These are phyloP conservation scores for Chaetomium olivaceum DNA, from an alignment of 2,329 filamentous ascomycete genomes.

Conservation along the genomic window DNA sequence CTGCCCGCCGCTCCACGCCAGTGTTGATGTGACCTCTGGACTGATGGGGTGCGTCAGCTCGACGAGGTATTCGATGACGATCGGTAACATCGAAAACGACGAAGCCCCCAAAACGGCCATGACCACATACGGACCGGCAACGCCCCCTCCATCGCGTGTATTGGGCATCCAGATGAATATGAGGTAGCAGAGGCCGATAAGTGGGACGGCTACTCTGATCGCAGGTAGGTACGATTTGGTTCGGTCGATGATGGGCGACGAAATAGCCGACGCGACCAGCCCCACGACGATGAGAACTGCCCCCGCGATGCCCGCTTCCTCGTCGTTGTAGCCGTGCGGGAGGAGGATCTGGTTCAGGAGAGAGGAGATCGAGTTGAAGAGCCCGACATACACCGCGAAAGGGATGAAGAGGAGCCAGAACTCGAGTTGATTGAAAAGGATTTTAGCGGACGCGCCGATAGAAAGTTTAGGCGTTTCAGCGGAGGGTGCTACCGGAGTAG, in stretches of 20 bases:
- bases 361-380: conserved; percentile 90
- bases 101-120: conserved; percentile 76
- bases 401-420: conserved; percentile 80
- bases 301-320: conserved; percentile 84
- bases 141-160: conserved; percentile 48
- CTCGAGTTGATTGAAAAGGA: conserved; percentile 62
- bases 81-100: conserved; percentile 77
- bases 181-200: conserved; percentile 74
- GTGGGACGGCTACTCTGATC: conserved; percentile 72
- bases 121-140: conserved; percentile 73
- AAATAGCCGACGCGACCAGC: conserved; percentile 72
- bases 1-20: conserved; percentile 87
- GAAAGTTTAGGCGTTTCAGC: conserved; percentile 58
- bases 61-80: conserved; percentile 82
- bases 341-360: conserved; percentile 87
- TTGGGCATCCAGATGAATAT: conserved; percentile 77
- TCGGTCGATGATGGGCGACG: conserved; percentile 79
- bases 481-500: conserved; percentile 73
- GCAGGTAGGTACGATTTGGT: conserved; percentile 76
- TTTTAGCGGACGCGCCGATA: conserved; percentile 53
- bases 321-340: conserved; percentile 82
- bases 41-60: conserved; percentile 85
- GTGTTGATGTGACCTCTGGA: conserved; percentile 79
- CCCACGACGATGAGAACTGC: conserved; percentile 88
- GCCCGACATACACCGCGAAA: conserved; percentile 82